Percentiles rank a stretch among this genome's conserved stretches.
phyloP scores from a whole-genome alignment of 257 asterid species.

The Solanum bulbocastanum region DNA sequence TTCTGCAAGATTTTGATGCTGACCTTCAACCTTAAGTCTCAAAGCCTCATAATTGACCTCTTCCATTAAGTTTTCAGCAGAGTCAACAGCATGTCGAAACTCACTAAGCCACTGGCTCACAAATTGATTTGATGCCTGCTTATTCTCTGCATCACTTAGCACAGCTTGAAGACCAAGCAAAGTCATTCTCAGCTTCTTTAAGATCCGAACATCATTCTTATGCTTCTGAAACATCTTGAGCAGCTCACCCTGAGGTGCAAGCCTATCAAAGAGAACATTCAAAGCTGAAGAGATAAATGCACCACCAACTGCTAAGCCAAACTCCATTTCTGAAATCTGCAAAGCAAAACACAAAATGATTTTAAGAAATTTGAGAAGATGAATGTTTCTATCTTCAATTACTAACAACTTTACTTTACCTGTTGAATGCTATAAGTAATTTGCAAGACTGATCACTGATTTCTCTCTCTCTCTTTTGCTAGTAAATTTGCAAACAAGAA shows the following conservation, averaged over 20 bases:
- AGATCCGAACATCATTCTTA: background rate
- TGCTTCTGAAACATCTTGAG: background rate
- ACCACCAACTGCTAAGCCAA: background rate
- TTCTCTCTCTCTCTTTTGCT: background rate
- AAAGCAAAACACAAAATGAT: background rate
- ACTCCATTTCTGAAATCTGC: background rate
- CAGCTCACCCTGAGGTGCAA: background rate
- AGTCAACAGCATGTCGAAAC: background rate
- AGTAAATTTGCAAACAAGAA: background rate
- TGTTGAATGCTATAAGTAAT: background rate
- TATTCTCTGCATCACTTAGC: constrained; percentile 10
- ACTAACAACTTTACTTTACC: background rate
- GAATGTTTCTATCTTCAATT: background rate
- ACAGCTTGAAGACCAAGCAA: background rate
- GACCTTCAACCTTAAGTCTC: background rate
- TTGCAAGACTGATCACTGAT: background rate
- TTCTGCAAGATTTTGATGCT: background rate
- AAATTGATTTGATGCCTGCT: background rate
- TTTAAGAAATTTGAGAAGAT: background rate
- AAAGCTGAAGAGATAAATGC: background rate
- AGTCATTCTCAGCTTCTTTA: background rate
- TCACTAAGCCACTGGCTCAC: constrained; percentile 8
- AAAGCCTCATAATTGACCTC: background rate
- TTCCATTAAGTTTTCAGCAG: background rate
- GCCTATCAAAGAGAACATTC: background rate